Evolutionary conservation across 2,329 filamentous ascomycete genomes (phyloP).

Genomic region (Mollisiaceae sp.): DNA sequence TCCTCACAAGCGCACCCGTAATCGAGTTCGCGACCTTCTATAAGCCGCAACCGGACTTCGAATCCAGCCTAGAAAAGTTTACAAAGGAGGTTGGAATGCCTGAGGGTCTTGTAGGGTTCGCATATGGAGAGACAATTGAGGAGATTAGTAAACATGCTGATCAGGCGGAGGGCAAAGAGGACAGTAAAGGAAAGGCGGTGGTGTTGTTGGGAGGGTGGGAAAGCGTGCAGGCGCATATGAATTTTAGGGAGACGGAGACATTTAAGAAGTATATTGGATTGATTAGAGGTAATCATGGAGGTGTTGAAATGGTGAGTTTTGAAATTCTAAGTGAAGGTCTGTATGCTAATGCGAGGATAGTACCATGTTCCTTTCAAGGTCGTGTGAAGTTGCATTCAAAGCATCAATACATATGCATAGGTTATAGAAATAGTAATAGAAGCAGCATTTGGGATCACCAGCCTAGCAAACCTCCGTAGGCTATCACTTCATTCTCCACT

Average conservation of each 20-base stretch:
- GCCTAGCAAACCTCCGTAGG: too few relatives aligned
- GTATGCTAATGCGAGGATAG: neutral
- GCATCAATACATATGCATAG: neutral
- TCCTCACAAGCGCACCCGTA: slow-evolving; percentile 24
- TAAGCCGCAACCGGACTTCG: slow-evolving; percentile 14
- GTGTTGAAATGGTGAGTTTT: slow-evolving; percentile 28
- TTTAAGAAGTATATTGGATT: slow-evolving; percentile 32
- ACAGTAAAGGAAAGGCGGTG: slow-evolving; percentile 23
- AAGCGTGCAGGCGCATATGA: slow-evolving; percentile 34
- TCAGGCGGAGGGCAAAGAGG: slow-evolving; percentile 14
- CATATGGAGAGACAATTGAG: slow-evolving; percentile 19
- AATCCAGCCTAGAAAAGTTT: slow-evolving; percentile 24
- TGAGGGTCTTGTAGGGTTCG: slow-evolving; percentile 17
- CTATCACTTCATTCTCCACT: too few relatives aligned
- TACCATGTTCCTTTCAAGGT: neutral
- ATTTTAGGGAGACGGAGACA: slow-evolving; percentile 31
- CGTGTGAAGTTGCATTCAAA: neutral
- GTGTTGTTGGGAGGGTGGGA: slow-evolving; percentile 34
- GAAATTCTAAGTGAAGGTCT: neutral
- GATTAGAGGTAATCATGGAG: slow-evolving; percentile 27
- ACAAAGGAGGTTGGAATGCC: slow-evolving; percentile 12
- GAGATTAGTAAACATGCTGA: slow-evolving; percentile 24
- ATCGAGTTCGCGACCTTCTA: slow-evolving; percentile 35
- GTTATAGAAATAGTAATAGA: too few relatives aligned
- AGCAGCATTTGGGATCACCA: too few relatives aligned